Evolutionary conservation across 331 rosid genomes (phyloP).

Genomic region (Erythrophleum ivorense): DNA sequence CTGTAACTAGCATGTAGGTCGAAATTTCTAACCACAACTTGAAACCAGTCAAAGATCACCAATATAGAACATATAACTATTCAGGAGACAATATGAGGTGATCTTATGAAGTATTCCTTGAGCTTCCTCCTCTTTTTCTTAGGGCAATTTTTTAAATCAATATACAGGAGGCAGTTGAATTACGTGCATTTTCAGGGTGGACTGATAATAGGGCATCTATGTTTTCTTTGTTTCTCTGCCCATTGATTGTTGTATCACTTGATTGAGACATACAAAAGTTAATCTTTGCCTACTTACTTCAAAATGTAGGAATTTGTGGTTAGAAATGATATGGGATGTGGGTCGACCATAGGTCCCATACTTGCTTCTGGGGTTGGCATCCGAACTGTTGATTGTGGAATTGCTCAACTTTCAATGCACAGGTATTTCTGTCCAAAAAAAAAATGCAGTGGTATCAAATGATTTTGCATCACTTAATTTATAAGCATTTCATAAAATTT

Average conservation of each 20-base stretch:
- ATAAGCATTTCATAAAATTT: neutral
- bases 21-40: neutral
- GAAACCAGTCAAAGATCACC: neutral
- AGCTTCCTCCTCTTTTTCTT: constrained; percentile 4
- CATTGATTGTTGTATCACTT: constrained; percentile 13
- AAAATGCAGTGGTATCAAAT: constrained; percentile 80
- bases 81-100: constrained; percentile 2
- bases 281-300: neutral
- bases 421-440: constrained; percentile 51
- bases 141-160: constrained; percentile 17
- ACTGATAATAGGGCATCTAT: neutral
- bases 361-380: constrained; percentile 95
- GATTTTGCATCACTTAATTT: constrained; percentile 7
- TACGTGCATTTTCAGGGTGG: neutral
- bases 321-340: constrained; percentile 98
- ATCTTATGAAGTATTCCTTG: neutral
- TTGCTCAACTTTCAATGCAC: constrained; percentile 99
- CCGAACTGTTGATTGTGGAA: constrained; percentile 96
- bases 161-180: constrained; percentile 2
- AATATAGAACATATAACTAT: neutral
- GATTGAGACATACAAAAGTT: neutral
- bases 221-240: constrained; percentile 10
- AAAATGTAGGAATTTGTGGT: constrained; percentile 85
- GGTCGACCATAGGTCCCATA: constrained; percentile 98
- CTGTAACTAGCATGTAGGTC: neutral